phyloP scores from a whole-genome alignment of 148 eudicot genomes.

The Amaranthus cruentus region DNA sequence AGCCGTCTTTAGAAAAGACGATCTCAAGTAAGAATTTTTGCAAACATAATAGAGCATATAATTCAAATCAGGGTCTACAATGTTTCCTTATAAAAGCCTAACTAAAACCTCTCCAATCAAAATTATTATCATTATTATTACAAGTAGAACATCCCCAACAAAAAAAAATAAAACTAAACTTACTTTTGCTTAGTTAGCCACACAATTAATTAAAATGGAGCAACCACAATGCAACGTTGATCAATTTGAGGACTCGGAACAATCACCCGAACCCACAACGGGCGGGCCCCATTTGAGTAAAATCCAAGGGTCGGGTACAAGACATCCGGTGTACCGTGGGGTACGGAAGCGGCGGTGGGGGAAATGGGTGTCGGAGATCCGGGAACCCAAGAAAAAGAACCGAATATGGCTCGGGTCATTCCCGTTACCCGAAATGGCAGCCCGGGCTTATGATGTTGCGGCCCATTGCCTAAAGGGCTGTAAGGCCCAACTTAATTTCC shows the following conservation, averaged over 20 bases:
- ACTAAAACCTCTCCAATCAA: neutral
- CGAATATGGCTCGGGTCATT: constrained; percentile 73
- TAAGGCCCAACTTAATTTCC: constrained; percentile 58
- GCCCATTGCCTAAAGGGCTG: constrained; percentile 54
- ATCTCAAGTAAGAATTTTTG: no score
- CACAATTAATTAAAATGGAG: constrained; percentile 19
- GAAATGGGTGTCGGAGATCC: constrained; percentile 75
- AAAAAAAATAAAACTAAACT: neutral
- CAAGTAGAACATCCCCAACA: neutral
- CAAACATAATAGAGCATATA: no score
- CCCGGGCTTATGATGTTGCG: constrained; percentile 69
- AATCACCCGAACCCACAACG: constrained; percentile 19
- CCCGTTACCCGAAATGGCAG: constrained; percentile 61
- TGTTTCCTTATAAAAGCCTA: constrained; percentile 1
- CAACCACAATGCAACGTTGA: constrained; percentile 24
- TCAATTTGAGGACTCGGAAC: constrained; percentile 7
- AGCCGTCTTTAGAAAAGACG: no score
- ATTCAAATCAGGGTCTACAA: no score
- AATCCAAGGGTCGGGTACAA: constrained; percentile 21
- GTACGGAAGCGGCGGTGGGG: constrained; percentile 66
- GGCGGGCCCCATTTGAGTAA: constrained; percentile 1
- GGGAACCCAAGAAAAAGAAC: constrained; percentile 55
- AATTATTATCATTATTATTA: neutral
- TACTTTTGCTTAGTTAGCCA: neutral
- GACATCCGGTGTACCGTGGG: constrained; percentile 57